Percentiles rank a stretch among this genome's conserved stretches.
Conservation (phyloP, 306 rosid genomes). For the Sechiopsis laciniata region DNA sequence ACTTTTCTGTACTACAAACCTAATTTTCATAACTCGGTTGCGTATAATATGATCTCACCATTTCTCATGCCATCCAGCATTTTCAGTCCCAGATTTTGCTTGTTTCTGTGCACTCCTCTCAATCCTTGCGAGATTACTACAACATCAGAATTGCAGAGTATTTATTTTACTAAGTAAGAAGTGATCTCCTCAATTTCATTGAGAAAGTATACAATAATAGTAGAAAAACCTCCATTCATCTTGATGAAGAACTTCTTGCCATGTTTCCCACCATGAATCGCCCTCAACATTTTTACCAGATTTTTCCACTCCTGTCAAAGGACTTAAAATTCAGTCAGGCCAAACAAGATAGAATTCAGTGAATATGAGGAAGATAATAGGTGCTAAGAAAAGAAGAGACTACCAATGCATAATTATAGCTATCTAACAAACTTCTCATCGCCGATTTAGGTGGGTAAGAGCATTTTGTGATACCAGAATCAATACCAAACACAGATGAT, state of each 20-base stretch:
- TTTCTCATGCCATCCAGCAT: conserved; percentile 97
- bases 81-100: conserved; percentile 93
- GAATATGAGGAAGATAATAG: conserved; percentile 5
- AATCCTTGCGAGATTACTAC: conserved; percentile 84
- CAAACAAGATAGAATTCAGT: conserved; percentile 22
- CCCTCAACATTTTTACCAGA: conserved; percentile 90
- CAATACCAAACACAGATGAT: not conserved
- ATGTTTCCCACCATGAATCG: conserved; percentile 98
- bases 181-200: not conserved
- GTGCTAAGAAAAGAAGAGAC: not conserved
- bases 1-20: conserved; percentile 7
- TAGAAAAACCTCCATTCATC: conserved; percentile 88
- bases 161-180: conserved; percentile 12
- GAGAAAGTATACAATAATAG: conserved; percentile 6
- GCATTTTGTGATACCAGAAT: conserved; percentile 4
- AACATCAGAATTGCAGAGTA: conserved; percentile 29
- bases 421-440: not conserved
- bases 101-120: conserved; percentile 98
- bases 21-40: not conserved
- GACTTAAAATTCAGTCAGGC: conserved; percentile 22
- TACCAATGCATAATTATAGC: not conserved
- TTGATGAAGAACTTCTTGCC: conserved; percentile 98
- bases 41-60: conserved; percentile 51
- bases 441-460: not conserved
- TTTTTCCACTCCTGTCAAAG: conserved; percentile 74